Conservation (phyloP, 805 yeast species). For the Candida multigemmis region DNA sequence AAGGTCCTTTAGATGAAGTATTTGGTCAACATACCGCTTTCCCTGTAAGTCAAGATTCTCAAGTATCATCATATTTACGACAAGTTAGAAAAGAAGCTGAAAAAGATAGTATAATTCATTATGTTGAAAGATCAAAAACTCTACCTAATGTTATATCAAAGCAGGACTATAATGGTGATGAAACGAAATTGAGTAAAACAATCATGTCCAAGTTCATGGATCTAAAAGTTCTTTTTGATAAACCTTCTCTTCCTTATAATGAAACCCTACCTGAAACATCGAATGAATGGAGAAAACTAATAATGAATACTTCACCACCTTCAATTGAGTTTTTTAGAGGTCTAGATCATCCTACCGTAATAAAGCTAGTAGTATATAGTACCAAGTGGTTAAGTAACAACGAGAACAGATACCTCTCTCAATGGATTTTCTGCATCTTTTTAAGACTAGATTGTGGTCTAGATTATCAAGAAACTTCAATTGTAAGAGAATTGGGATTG, state of each 20-base stretch:
- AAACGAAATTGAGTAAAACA: slow-evolving; percentile 4
- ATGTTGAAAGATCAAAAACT: slow-evolving; percentile 3
- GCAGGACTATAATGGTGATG: slow-evolving; percentile 1
- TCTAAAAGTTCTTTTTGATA: slow-evolving; percentile 2
- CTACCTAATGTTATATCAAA: slow-evolving; percentile 1
- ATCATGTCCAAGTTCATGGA: slow-evolving; percentile 4
- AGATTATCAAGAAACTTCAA: slow-evolving; percentile 22
- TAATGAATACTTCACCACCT: slow-evolving; percentile 21
- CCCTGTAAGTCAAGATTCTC: slow-evolving; percentile 3
- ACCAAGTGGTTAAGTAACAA: slow-evolving; percentile 30
- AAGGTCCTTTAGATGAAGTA: slow-evolving; percentile 1
- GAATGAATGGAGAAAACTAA: slow-evolving; percentile 20
- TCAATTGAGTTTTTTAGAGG: slow-evolving; percentile 8
- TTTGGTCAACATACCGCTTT: slow-evolving; percentile 1
- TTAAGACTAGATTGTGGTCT: slow-evolving; percentile 25
- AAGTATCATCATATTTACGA: slow-evolving; percentile 15
- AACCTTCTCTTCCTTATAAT: not conserved
- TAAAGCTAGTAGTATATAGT: slow-evolving; percentile 23
- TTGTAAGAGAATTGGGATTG: slow-evolving; percentile 26
- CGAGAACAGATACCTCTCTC: slow-evolving; percentile 13
- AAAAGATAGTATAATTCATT: slow-evolving; percentile 9
- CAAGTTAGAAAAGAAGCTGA: slow-evolving; percentile 24
- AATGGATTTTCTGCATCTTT: slow-evolving; percentile 28
- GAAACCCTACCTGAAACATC: slow-evolving; percentile 13
- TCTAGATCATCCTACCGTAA: slow-evolving; percentile 21